Base-by-base conservation (phyloP, 2,329 filamentous ascomycete species). In the Cadophora malorum region DNA sequence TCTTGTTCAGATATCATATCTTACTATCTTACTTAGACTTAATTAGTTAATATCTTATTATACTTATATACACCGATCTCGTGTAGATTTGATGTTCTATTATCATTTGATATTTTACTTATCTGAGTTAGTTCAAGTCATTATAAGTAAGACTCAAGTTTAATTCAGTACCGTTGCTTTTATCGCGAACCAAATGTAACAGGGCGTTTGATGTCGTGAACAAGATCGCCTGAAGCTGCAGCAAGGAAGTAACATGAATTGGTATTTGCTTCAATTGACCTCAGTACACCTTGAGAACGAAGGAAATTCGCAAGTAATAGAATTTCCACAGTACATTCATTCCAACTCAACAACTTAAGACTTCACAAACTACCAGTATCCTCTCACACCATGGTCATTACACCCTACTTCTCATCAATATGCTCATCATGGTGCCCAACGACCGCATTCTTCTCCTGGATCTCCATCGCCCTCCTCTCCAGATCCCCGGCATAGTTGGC, bases 391-490 rank as follows among this genome's bases (percentile, higher is more conserved):
- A 4, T 12, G 33, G 41, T 6, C 55, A 1, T 2, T 49, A 7
- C 45, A n/a, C 23, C 12, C 55, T 58, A 58, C 33, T 38, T 35
- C 6, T 53, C 55, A 49, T 53, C 55, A 45, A 55, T 25, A 60
- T 63, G 41, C 65, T 69, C 67, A n/a, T 70, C 65, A 52, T 66
- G 68, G 25, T 19, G 56, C 62, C 50, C 49, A 58, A 63, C 59
- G 14, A 61, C 68, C 59, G 74, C 76, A 12, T 73, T 76, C 80
- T 90, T 89, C 64, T 83, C 81, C 74, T 83, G 81, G 56, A 88
- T 85, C 76, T 88, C 86, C 65, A 83, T 81, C 4, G 87, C 82
- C 50, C 88, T 81, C 41, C 84, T 81, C 79, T 90, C 87, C 49
- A 91, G 75, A 75, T 91, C 88, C 70, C 82, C 82, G 6, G 76